Evolutionary conservation across 805 yeast genomes (phyloP), one percentile per base, ranked within the genome.

Genomic region (Saccharomyces mikatae): DNA sequence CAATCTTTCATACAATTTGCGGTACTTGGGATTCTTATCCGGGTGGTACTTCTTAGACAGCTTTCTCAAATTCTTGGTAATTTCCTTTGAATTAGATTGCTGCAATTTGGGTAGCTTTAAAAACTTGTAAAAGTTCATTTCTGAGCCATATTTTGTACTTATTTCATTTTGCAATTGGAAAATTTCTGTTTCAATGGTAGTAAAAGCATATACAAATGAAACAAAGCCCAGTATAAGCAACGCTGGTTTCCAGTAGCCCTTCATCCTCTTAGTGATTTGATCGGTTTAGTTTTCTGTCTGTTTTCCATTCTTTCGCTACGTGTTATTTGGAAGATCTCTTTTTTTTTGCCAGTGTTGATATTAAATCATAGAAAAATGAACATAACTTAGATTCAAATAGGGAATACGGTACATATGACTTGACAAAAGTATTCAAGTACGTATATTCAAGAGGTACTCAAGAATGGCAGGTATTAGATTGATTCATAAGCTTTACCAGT

Each of bases 31-130:
- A 48, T 72, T 72, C 69, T 92, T 90, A 71, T 92, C 99, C 0
- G 99, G 99, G 66, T 92, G 99, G 60, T 86, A 76, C 58, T 75
- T 76, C 52, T 86, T 76, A 2, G 96, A 84, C 31, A 85, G 66
- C 62, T 81, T 84, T 65, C 88, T 82, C 72, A 87, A 86, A 24
- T 87, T 86, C 60, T 80, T 81, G 52, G 74, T 74, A 51, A 87
- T 81, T 57, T 83, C 83, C 41, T 80, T 80, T 44, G 72, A 64
- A 0, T 78, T 69, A 1, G 86, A 74, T 31, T 74, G 71, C 5
- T n/a, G 70, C 63, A 46, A 53, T 36, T 58, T 63, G 6, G 75
- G 69, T 28, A 85, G 68, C 11, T 77, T 78, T 49, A 86, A 68
- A 83, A 88, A 84, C 54, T 81, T 74, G 74, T 89, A 89, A 66